These are phyloP conservation scores for Calonectria henricotiae DNA, from an alignment of 2,329 filamentous ascomycete genomes.

Conservation along the genomic window DNA sequence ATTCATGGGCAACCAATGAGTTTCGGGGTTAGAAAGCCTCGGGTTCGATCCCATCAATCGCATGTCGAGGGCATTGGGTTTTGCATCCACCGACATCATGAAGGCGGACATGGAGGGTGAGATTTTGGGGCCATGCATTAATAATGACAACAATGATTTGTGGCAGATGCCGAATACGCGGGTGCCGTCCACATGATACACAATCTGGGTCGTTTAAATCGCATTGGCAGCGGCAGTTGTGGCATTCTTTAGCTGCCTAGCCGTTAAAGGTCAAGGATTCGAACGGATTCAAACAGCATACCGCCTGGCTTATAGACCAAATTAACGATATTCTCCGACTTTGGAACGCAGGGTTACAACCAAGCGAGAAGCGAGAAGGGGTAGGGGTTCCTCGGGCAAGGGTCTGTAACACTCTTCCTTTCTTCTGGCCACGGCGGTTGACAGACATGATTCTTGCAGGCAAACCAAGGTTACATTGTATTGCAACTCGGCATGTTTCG, in stretches of 20 bases:
- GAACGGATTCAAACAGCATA: conserved; percentile 1
- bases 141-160: background rate
- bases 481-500: conserved; percentile 36
- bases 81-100: background rate
- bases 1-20: background rate
- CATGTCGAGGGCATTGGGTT: background rate
- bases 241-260: background rate
- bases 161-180: conserved; percentile 21
- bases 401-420: conserved; percentile 27
- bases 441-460: conserved; percentile 4
- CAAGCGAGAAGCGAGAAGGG: conserved; percentile 12
- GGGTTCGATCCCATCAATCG: background rate
- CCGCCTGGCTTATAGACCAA: background rate
- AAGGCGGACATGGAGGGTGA: conserved; percentile 9
- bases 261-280: conserved; percentile 6
- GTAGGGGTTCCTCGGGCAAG: conserved; percentile 19
- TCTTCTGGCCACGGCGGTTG: background rate
- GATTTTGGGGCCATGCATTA: conserved; percentile 13
- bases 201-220: background rate
- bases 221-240: conserved; percentile 14
- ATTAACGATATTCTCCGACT: conserved; percentile 11
- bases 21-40: background rate
- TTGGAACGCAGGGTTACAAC: conserved; percentile 25
- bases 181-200: conserved; percentile 1
- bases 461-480: conserved; percentile 14